Base-by-base conservation (phyloP, 208 protist species). In the Wallacemonas sp. region DNA sequence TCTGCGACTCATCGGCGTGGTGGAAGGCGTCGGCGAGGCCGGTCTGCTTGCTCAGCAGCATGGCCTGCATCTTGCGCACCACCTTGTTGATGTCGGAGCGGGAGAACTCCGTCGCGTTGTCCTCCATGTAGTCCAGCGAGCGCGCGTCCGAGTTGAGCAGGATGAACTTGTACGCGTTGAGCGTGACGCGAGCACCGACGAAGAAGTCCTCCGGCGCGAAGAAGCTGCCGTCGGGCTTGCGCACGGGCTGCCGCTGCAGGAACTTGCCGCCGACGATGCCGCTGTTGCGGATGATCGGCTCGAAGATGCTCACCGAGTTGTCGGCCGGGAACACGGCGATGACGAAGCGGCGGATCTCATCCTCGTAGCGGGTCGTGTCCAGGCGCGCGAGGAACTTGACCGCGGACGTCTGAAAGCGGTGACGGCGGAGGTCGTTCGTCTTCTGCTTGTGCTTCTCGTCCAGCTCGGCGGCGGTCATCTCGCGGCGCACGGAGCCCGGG, bases 181-280 rank as follows among this genome's bases (percentile, higher is more conserved):
- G 73, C 25, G 71, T 61, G 7, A 97, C 66, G 4, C 66, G 65
- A 0, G 91, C 92, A 18, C 94, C 96, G 29, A 97, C 90, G 78
- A 80, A 96, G 45, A 98, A 93, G 77, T 97, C 92, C 42, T 86
- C 69, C 0, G 92, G 67, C 41, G 65, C 77, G 66, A 88, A 93
- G 61, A 73, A 84, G 54, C 73, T 44, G 22, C 85, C 89, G 42
- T 89, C 78, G 1, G 83, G 54, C 11, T 78, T 77, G 64, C 79
- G 84, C 18, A 97, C 81, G 31, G 79, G 74, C 62, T 90, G 79
- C 8, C 96, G 85, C 76, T 94, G 88, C 25, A 98, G 76, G 57
- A 98, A 98, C 78, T 96, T 97, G 33, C 96, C 96, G 16, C 94
- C 96, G 25, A 97, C 81, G 71, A 98, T 92, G 67, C 96, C 96